Evolutionary conservation across 2,329 filamentous ascomycete genomes (phyloP), one percentile per base, ranked within the genome.

Genomic region (Cryoendolithus antarcticus): DNA sequence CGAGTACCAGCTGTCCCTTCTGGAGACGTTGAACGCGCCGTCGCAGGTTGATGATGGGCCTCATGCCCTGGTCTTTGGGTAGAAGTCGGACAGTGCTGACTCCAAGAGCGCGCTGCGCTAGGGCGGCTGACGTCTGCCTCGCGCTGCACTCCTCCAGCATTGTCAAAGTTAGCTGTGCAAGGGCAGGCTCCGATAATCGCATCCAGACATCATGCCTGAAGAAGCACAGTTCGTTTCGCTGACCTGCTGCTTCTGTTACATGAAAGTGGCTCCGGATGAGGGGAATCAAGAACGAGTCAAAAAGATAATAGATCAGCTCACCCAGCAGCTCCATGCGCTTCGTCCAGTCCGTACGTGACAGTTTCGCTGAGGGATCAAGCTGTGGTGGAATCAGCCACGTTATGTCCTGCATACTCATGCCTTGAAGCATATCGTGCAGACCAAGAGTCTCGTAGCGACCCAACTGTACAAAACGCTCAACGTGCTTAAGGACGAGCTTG

Each of bases 181-280:
- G 65, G 0, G 80, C 75, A 5, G 86, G 82, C 49, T 88, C 79
- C 2, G 80, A 76, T 28, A 96, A 61, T 31, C 71, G 71, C 37
- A 74, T 76, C 91, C 91, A 98, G 7, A 91, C 70, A 59, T 98
- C 91, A 48, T 98, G 91, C 3, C 89, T 82, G 56, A 95, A 96
- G 62, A 86, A 98, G 59, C 93, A 94, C 1, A 96, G 64, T 21
- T 77, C 76, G 51, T 91, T 86, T 10, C 81, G 78, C 54, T 94
- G 77, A 1, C 70, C 68, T 46, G 77, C 86, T 0, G 86, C 91
- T 58, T 98, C 91, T 0, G 91, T 98, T 30, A 95, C 83, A 55
- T 96, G 89, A 53, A 98, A 98, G 53, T 91, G 88, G 45, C 75
- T 78, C 28, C 84, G 77, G 35, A 96, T 73, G 6, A 98, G 69